phyloP scores from a whole-genome alignment of 768 basidiomycete genomes.

The Melanogaster broomeanus region DNA sequence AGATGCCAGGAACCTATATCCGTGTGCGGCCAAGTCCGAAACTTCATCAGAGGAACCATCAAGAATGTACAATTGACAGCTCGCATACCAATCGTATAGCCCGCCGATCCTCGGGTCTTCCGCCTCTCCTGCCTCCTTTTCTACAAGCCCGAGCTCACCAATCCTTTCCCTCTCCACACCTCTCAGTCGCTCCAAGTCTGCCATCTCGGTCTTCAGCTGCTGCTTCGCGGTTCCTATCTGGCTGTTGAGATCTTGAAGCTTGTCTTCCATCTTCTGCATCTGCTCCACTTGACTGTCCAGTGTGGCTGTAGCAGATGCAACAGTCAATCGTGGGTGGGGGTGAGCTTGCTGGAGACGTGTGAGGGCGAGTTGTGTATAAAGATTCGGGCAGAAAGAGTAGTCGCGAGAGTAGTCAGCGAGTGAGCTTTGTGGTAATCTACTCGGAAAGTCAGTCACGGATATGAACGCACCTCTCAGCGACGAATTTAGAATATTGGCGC shows the following conservation, averaged over 20 bases:
- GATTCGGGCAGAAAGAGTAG: conserved; percentile 72
- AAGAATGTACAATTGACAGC: neutral
- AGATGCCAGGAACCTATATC: conserved; percentile 71
- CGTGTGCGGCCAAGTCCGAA: neutral
- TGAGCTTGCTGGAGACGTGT: conserved; percentile 81
- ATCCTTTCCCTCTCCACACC: conserved; percentile 68
- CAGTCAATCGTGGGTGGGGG: conserved; percentile 77
- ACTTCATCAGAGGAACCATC: conserved; percentile 1
- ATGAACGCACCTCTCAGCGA: neutral
- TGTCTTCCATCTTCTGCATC: conserved; percentile 76
- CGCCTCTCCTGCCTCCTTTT: conserved; percentile 51
- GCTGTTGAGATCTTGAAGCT: conserved; percentile 54
- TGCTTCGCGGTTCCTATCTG: conserved; percentile 58
- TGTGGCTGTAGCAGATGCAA: conserved; percentile 69
- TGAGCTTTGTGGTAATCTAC: conserved; percentile 64
- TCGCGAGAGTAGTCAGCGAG: conserved; percentile 51
- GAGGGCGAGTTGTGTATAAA: conserved; percentile 79
- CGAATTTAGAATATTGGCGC: neutral
- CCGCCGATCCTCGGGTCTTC: conserved; percentile 66
- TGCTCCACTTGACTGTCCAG: conserved; percentile 75
- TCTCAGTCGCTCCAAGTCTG: conserved; percentile 59
- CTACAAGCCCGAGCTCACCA: conserved; percentile 53
- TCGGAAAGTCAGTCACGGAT: neutral
- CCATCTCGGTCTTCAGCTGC: conserved; percentile 54
- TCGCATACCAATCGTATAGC: conserved; percentile 68